A percentile compares a stretch with the other conserved stretches of the same genome.
Evolutionary conservation across 306 rosid species (phyloP).

Genomic region (Cucurbita ficifolia): DNA sequence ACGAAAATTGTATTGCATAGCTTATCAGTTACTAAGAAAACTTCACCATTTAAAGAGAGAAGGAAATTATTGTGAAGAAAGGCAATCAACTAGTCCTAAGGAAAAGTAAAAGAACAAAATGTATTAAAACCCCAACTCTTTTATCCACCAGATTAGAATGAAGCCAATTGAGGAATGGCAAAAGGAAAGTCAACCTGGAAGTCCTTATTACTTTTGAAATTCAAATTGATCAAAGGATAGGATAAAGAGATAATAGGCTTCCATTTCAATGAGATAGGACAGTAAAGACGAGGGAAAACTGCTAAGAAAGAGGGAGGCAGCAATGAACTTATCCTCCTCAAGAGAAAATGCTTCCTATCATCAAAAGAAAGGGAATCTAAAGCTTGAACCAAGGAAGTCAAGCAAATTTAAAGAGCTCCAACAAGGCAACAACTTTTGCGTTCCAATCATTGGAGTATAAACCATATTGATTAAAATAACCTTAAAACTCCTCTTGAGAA

Average conservation of each 20-base stretch:
- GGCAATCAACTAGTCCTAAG: too few species aligned
- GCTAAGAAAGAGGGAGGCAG: too few species aligned
- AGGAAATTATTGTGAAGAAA: not conserved
- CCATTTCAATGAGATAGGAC: too few species aligned
- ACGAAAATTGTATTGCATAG: not conserved
- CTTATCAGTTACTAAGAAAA: not conserved
- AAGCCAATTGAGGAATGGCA: not conserved
- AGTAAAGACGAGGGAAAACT: not conserved
- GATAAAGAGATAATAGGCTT: not conserved
- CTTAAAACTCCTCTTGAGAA: too few species aligned
- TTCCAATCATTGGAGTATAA: too few species aligned
- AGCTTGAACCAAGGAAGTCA: too few species aligned
- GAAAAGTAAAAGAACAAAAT: not conserved
- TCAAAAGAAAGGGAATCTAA: too few species aligned
- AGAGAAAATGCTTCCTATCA: too few species aligned
- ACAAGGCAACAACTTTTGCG: too few species aligned
- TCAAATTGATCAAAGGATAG: not conserved
- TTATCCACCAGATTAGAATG: not conserved
- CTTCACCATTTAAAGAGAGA: not conserved
- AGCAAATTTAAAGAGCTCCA: too few species aligned
- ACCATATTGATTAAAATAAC: too few species aligned
- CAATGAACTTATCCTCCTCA: too few species aligned
- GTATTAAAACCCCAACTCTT: not conserved
- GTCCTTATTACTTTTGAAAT: not conserved
- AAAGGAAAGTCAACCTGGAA: not conserved